Evolutionary conservation across 2,329 filamentous ascomycete species (phyloP).

Genomic region (Diaporthe vaccinii): DNA sequence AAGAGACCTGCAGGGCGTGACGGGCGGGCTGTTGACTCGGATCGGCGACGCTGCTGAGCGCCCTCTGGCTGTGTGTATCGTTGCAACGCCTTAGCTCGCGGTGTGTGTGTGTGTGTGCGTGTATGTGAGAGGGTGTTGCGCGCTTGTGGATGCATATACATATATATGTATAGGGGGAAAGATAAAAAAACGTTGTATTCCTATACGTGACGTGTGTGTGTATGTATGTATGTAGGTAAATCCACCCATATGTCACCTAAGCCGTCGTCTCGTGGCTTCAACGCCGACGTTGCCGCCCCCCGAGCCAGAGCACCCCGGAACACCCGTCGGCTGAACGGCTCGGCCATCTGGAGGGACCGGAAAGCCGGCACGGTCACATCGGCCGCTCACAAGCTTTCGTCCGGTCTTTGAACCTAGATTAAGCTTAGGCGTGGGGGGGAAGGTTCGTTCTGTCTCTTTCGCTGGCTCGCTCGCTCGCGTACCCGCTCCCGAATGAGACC

Average conservation of each 20-base stretch:
- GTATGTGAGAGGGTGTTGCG: background rate
- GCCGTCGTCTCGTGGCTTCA: background rate
- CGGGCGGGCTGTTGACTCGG: constrained; percentile 17
- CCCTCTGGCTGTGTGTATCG: background rate
- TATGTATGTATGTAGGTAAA: background rate
- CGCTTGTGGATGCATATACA: background rate
- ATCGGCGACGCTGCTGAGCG: constrained; percentile 11
- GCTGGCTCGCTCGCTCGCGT: background rate
- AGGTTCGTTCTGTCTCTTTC: background rate
- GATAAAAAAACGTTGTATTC: background rate
- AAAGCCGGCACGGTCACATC: constrained; percentile 18
- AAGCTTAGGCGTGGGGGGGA: constrained; percentile 5
- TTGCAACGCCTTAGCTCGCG: constrained; percentile 7
- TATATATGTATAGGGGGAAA: background rate
- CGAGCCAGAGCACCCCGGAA: background rate
- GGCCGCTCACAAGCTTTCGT: constrained; percentile 11
- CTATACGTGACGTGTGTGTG: background rate
- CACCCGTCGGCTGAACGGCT: background rate
- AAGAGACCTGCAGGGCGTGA: constrained; percentile 3
- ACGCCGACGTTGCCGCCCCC: background rate
- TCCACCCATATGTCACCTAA: background rate
- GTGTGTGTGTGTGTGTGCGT: background rate
- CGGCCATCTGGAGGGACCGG: background rate
- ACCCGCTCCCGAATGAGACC: constrained; percentile 27
- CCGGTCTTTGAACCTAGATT: constrained; percentile 18